Conservation (phyloP, 306 rosid species). For the Quercus suber region DNA sequence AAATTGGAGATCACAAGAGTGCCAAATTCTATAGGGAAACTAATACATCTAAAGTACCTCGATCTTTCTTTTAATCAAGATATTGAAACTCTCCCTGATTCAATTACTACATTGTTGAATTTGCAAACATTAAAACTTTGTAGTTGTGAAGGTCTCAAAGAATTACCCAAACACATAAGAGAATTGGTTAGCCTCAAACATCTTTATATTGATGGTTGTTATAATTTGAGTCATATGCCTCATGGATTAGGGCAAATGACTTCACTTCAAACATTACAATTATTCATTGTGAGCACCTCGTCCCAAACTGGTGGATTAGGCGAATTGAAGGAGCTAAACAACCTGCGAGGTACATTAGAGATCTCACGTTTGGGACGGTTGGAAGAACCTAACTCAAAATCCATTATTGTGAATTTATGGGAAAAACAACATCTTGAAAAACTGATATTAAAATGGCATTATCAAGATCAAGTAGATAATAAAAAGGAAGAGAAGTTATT, state of each 20-base stretch:
- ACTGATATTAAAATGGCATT: neutral
- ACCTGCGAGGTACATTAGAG: neutral
- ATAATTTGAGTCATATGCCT: neutral
- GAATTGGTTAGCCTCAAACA: neutral
- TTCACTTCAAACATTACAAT: neutral
- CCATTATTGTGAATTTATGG: neutral
- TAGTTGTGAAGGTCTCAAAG: neutral
- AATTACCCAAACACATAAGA: neutral
- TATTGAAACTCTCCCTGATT: neutral
- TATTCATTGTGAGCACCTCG: neutral
- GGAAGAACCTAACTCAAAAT: neutral
- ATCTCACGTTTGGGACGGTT: neutral
- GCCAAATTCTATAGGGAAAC: neutral
- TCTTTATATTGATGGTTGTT: neutral
- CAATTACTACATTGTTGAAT: neutral
- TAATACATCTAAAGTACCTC: conserved; percentile 17
- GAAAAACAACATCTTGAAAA: neutral
- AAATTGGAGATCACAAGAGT: conserved; percentile 43
- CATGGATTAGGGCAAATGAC: neutral
- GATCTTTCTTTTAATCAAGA: neutral
- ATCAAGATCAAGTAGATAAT: neutral
- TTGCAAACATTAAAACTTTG: conserved; percentile 8
- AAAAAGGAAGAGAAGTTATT: neutral
- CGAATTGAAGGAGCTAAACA: neutral
- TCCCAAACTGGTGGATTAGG: neutral